Evolutionary conservation across 2,329 filamentous ascomycete species (phyloP), one percentile per base, ranked within the genome.

Genomic region (Ustilaginoidea virens): DNA sequence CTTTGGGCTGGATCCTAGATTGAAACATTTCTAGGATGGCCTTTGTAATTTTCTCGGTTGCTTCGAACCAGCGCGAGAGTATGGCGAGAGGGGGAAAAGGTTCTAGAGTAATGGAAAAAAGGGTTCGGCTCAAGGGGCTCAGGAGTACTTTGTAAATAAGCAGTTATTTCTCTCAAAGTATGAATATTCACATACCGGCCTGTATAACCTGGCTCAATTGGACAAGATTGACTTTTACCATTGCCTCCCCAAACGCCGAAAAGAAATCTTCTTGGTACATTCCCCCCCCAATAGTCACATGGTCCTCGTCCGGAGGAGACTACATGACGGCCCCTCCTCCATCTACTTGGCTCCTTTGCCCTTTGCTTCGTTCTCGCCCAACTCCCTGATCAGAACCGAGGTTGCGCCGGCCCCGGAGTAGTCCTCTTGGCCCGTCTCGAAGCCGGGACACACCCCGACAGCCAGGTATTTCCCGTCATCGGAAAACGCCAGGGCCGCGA

Each of bases 311-410:
- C n/a, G n/a, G n/a, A n/a, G n/a, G n/a, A n/a, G n/a, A n/a, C n/a
- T n/a, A n/a, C n/a, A n/a, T n/a, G n/a, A n/a, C n/a, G n/a, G n/a
- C n/a, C n/a, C n/a, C n/a, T n/a, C 10, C n/a, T 17, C 17, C 16
- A 22, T 23, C 51, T 51, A 76, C 57, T 83, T 86, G 24, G 71
- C 63, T 5, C 73, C 73, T 56, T 92, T 93, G 14, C 77, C 78
- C 56, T 86, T 85, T 4, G 86, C 85, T 56, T 98, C 90, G 7
- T 72, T 80, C 44, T 92, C 85, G 5, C 76, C 74, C 29, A 98
- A 61, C 55, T 92, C 83, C 34, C 87, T 66, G 17, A 98, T 69
- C 46, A 80, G 74, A 17, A 98, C 67, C 42, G 77, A 78, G 5
- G 87, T 72, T 30, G 73, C 66, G 5, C 82, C 82, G 36, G 76